These are phyloP conservation scores for Cucurbita ficifolia DNA, from an alignment of 306 rosid genomes.

Conservation along the genomic window DNA sequence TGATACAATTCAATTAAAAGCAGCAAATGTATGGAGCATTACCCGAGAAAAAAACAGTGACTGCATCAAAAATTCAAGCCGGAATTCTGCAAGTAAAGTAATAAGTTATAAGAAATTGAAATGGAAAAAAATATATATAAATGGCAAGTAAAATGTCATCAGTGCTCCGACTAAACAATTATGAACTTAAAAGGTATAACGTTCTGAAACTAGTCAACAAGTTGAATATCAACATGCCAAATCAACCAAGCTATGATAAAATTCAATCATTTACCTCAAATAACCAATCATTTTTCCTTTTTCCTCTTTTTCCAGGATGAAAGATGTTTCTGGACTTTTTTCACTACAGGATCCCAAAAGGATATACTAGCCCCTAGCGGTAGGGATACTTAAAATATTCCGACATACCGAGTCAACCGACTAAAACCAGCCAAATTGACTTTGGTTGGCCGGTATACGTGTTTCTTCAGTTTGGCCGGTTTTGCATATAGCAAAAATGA, in stretches of 20 bases:
- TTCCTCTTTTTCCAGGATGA: background rate
- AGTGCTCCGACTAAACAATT: background rate
- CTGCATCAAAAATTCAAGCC: conserved; percentile 87
- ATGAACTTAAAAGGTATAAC: background rate
- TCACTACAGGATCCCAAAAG: too few relatives aligned
- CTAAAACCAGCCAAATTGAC: too few relatives aligned
- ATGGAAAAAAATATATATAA: background rate
- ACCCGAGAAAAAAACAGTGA: conserved; percentile 89
- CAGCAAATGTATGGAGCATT: conserved; percentile 5
- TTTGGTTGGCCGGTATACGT: too few relatives aligned
- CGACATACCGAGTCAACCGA: too few relatives aligned
- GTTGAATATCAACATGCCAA: background rate
- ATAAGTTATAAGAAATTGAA: conserved; percentile 13
- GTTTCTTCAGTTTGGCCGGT: too few relatives aligned
- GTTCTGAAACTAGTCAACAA: background rate
- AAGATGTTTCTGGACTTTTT: too few relatives aligned
- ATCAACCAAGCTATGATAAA: background rate
- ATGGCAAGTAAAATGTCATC: background rate
- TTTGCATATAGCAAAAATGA: too few relatives aligned
- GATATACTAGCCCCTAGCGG: too few relatives aligned
- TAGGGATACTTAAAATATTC: too few relatives aligned
- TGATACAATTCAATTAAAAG: background rate
- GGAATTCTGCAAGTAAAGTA: conserved; percentile 58
- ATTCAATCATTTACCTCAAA: background rate
- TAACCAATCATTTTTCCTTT: background rate